phyloP scores from a whole-genome alignment of 176 grass and related monocot species.

The Echinochloa phyllopogon region DNA sequence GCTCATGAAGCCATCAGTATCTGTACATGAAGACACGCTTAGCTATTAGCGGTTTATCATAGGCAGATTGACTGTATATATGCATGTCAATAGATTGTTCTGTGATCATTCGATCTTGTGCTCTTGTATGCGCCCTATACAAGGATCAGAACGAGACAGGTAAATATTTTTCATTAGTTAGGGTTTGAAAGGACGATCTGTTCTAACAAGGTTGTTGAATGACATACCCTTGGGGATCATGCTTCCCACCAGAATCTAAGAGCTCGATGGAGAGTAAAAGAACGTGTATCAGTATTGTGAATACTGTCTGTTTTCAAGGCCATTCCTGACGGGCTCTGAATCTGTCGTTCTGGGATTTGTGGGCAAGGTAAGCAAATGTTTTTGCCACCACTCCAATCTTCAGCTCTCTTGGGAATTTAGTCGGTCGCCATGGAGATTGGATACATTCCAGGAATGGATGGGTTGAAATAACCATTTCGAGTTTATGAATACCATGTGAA shows the following conservation, averaged over 20 bases:
- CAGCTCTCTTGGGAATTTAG: background rate
- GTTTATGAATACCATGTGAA: background rate
- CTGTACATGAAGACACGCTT: slow-evolving; percentile 30
- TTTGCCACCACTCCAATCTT: background rate
- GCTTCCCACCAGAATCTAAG: background rate
- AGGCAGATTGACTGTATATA: slow-evolving; percentile 32
- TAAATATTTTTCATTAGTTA: no score
- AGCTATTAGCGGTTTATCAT: slow-evolving; percentile 22
- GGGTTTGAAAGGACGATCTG: background rate
- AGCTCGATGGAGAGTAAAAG: background rate
- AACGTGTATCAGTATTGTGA: background rate
- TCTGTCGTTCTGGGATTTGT: background rate
- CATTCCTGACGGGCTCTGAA: background rate
- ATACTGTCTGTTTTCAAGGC: background rate
- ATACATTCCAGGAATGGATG: background rate
- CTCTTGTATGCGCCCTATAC: background rate
- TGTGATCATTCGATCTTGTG: background rate
- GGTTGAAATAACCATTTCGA: background rate
- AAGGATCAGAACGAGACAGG: background rate
- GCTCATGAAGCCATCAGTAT: background rate
- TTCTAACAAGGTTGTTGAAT: background rate
- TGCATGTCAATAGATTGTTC: slow-evolving; percentile 23
- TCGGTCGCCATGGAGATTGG: background rate
- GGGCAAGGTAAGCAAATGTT: background rate
- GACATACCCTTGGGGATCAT: background rate